Evolutionary conservation across 2,329 filamentous ascomycete species (phyloP).

Genomic region (Catunica adiposa): DNA sequence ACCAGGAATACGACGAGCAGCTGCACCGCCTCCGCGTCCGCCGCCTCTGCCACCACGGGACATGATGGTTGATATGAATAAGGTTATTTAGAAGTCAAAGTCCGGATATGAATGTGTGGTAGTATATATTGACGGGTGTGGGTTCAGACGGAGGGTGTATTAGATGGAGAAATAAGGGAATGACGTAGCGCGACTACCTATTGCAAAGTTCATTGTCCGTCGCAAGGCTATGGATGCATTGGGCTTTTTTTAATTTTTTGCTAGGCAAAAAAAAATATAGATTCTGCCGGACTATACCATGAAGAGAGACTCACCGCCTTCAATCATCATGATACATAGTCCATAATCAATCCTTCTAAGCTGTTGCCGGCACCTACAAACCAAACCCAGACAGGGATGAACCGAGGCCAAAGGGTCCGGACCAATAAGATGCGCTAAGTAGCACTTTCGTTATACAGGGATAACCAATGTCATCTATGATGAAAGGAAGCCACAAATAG

Average conservation of each 20-base stretch:
- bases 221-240: neutral
- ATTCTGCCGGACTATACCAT: neutral
- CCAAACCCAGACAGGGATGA: neutral
- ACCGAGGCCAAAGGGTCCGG: neutral
- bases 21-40: slow-evolving; percentile 33
- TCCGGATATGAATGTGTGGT: neutral
- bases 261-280: neutral
- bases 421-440: neutral
- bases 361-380: neutral
- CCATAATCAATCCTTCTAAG: neutral
- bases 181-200: too few species aligned
- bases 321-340: neutral
- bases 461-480: too few species aligned
- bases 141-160: too few species aligned
- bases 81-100: neutral
- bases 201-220: too few species aligned
- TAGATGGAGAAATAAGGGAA: too few species aligned
- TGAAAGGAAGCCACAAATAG: too few species aligned
- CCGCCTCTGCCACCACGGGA: slow-evolving; percentile 23
- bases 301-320: neutral
- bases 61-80: neutral
- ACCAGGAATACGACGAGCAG: slow-evolving; percentile 29
- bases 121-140: too few species aligned
- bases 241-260: neutral
- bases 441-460: too few species aligned